Evolutionary conservation across 2,329 filamentous ascomycete species (phyloP).

Genomic region (Aureobasidium vineae): DNA sequence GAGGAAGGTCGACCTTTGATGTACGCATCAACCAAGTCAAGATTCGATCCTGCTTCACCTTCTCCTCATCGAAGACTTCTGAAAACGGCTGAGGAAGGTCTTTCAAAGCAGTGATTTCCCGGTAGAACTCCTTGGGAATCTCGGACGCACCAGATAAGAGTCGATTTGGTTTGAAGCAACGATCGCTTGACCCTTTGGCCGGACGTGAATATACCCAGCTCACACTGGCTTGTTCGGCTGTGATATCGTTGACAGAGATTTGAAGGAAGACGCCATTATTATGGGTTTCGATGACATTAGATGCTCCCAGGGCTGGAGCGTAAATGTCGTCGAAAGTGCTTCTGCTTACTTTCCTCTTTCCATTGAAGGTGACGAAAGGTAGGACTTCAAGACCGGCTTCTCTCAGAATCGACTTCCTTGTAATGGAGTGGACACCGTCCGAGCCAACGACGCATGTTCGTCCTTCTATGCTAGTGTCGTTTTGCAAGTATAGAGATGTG

Average conservation of each 20-base stretch:
- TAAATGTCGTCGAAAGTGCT: conserved; percentile 29
- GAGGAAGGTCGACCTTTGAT: conserved; percentile 26
- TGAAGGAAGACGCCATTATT: conserved; percentile 34
- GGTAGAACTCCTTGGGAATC: conserved; percentile 40
- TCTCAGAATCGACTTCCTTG: conserved; percentile 36
- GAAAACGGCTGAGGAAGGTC: conserved; percentile 37
- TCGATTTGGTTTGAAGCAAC: conserved; percentile 40
- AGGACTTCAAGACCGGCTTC: conserved; percentile 36
- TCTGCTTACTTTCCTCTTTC: conserved; percentile 33
- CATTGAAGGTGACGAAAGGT: conserved; percentile 42
- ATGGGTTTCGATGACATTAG: conserved; percentile 34
- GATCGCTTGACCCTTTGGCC: conserved; percentile 34
- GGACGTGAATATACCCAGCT: conserved; percentile 45
- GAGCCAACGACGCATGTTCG: conserved; percentile 37
- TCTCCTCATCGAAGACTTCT: conserved; percentile 37
- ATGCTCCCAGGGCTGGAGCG: conserved; percentile 28
- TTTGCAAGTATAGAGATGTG: conserved; percentile 21
- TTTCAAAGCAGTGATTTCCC: conserved; percentile 36
- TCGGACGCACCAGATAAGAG: conserved; percentile 36
- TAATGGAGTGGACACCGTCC: conserved; percentile 43
- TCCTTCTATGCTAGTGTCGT: conserved; percentile 25
- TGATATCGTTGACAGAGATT: conserved; percentile 38
- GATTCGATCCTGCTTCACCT: conserved; percentile 39
- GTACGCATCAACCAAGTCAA: conserved; percentile 47
- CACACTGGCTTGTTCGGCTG: conserved; percentile 35